Conservation (phyloP, 1,284 basidiomycete genomes). For the Cryptococcus hybrid region DNA sequence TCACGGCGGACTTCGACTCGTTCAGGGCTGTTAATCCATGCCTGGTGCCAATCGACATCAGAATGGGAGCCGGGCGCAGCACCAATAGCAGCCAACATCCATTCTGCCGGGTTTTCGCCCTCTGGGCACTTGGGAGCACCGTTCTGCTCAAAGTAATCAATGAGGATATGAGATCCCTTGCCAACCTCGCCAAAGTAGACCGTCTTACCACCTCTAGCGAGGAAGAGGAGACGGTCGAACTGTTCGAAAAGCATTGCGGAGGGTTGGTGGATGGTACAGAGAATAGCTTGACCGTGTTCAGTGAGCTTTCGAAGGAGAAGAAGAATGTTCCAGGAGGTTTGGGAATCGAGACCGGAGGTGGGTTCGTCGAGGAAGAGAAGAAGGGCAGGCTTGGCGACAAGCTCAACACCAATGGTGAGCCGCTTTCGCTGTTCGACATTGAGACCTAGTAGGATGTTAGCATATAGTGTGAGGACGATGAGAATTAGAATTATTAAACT, state of each 20-base stretch:
- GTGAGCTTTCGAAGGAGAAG: constrained; percentile 77
- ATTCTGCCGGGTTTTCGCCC: constrained; percentile 54
- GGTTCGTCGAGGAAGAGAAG: constrained; percentile 77
- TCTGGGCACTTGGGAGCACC: constrained; percentile 46
- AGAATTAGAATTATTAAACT: constrained; percentile 18
- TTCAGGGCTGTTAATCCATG: constrained; percentile 60
- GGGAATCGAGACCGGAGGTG: constrained; percentile 76
- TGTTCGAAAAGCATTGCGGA: constrained; percentile 57
- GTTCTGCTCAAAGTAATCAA: constrained; percentile 55
- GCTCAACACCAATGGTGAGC: constrained; percentile 75
- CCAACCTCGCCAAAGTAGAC: constrained; percentile 60
- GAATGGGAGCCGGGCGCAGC: constrained; percentile 63
- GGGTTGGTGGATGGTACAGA: constrained; percentile 67
- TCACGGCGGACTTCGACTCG: constrained; percentile 47
- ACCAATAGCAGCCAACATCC: constrained; percentile 60
- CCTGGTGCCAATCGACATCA: constrained; percentile 69
- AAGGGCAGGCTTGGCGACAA: constrained; percentile 60
- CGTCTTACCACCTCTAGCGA: constrained; percentile 53
- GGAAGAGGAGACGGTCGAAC: constrained; percentile 59
- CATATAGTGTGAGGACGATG: not conserved
- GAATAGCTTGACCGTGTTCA: constrained; percentile 72
- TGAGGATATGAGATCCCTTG: constrained; percentile 51
- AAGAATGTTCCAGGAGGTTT: constrained; percentile 82
- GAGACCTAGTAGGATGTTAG: constrained; percentile 29
- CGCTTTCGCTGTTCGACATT: constrained; percentile 72